A percentile compares a stretch with the other conserved stretches of the same genome.
Evolutionary conservation across 2,329 filamentous ascomycete species (phyloP).

Genomic region (Ascochyta rabiei): DNA sequence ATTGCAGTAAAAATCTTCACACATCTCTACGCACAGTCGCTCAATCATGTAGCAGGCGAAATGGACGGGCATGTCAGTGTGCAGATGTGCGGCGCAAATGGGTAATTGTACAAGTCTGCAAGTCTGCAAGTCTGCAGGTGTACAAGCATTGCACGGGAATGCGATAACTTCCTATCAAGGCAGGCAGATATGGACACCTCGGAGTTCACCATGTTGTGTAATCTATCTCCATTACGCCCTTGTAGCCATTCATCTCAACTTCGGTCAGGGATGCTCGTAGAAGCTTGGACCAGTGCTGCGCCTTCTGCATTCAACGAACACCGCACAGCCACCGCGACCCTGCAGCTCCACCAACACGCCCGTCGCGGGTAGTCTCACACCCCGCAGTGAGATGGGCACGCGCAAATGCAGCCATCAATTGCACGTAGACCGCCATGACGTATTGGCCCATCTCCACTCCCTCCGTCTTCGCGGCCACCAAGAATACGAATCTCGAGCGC

Average conservation of each 20-base stretch:
- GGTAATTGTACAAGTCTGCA: background rate
- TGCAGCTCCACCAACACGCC: slow-evolving; percentile 33
- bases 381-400: slow-evolving; percentile 42
- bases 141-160: background rate
- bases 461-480: slow-evolving; percentile 79
- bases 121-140: background rate
- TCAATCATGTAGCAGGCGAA: background rate
- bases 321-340: slow-evolving; percentile 33
- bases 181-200: background rate
- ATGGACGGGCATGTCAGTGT: background rate
- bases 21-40: too few species aligned
- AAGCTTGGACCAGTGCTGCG: slow-evolving; percentile 14
- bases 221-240: background rate
- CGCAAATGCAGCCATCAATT: slow-evolving; percentile 46
- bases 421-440: slow-evolving; percentile 63
- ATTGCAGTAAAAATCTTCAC: background rate
- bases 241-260: background rate
- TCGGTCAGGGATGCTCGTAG: background rate
- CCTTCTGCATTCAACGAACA: slow-evolving; percentile 9
- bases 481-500: slow-evolving; percentile 62
- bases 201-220: background rate
- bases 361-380: slow-evolving; percentile 26
- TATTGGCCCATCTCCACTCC: slow-evolving; percentile 91
- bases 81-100: background rate
- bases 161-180: background rate